Percentiles rank a stretch among this genome's conserved stretches.
Conservation (phyloP, 257 asterid genomes). For the Nicotiana undulata region DNA sequence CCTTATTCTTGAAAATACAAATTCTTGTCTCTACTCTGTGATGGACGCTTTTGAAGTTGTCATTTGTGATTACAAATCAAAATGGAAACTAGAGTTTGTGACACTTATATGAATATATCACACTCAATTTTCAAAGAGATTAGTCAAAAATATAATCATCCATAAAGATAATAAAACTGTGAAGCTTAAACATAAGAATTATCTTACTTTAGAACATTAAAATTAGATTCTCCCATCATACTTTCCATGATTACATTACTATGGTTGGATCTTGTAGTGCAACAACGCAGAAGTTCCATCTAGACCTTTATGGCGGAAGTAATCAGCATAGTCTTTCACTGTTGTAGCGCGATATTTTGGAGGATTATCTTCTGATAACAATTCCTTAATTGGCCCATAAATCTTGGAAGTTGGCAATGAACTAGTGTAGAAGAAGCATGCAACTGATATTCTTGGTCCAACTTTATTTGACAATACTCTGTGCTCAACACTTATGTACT, state of each 20-base stretch:
- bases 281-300: constrained; percentile 37
- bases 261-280: constrained; percentile 29
- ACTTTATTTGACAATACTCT: constrained; percentile 32
- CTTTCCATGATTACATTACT: neutral
- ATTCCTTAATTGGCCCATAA: constrained; percentile 48
- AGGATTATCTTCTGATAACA: constrained; percentile 36
- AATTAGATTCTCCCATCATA: neutral
- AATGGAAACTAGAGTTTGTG: neutral
- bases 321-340: constrained; percentile 35
- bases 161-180: too few relatives aligned
- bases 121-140: neutral
- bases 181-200: neutral
- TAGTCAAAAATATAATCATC: too few relatives aligned
- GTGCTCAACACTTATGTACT: constrained; percentile 39
- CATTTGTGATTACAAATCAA: constrained; percentile 19
- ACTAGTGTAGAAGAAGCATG: constrained; percentile 45
- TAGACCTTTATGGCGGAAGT: constrained; percentile 38
- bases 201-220: neutral
- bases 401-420: constrained; percentile 27
- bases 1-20: constrained; percentile 23
- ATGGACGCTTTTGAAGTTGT: constrained; percentile 26
- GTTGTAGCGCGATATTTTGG: constrained; percentile 35
- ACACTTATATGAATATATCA: neutral
- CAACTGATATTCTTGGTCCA: constrained; percentile 48
- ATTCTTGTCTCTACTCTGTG: constrained; percentile 36